These are phyloP conservation scores for Durio zibethinus DNA, from an alignment of 345 rosid species.

Conservation along the genomic window DNA sequence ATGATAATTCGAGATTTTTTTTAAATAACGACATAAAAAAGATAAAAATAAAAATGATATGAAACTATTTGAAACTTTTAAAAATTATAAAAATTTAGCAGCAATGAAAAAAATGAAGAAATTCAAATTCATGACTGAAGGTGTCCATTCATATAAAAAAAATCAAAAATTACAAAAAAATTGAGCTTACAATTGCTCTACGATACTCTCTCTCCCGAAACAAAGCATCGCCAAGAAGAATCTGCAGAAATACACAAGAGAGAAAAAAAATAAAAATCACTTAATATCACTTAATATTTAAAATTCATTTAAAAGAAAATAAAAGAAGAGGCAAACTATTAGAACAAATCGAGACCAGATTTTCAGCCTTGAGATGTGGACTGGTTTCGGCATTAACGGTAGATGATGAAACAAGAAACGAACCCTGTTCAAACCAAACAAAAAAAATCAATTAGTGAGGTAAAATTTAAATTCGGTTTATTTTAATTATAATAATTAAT, in stretches of 20 bases:
- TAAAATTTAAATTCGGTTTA: not conserved
- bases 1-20: not conserved
- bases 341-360: slow-evolving; percentile 42
- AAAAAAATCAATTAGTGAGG: not conserved
- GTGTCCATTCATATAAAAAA: too few relatives aligned
- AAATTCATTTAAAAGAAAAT: not conserved
- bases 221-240: slow-evolving; percentile 85
- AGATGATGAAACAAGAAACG: slow-evolving; percentile 83
- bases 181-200: slow-evolving; percentile 80
- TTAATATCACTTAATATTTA: slow-evolving; percentile 6
- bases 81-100: not conserved
- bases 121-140: too few relatives aligned
- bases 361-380: slow-evolving; percentile 88
- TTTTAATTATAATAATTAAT: slow-evolving; percentile 14
- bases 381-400: slow-evolving; percentile 60
- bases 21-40: not conserved
- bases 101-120: too few relatives aligned
- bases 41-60: not conserved
- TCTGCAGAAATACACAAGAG: slow-evolving; percentile 39
- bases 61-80: not conserved
- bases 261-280: not conserved
- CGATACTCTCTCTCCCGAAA: slow-evolving; percentile 76
- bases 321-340: not conserved
- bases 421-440: slow-evolving; percentile 41
- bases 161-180: not conserved